phyloP scores from a whole-genome alignment of 1,284 basidiomycete genomes.

The Trametes versicolor region DNA sequence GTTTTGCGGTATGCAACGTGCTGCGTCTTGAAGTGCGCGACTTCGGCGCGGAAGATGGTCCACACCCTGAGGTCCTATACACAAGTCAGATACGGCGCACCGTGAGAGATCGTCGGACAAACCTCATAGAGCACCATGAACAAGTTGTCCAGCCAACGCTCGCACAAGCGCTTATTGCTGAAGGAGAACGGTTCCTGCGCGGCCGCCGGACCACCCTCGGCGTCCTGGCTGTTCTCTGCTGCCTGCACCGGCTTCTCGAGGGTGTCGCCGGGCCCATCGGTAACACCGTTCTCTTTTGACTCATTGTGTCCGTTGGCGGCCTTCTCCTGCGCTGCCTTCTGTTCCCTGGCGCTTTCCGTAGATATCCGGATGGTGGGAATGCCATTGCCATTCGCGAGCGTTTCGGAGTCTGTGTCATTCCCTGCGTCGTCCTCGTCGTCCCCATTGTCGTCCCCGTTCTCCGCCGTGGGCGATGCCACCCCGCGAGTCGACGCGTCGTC shows the following conservation, averaged over 20 bases:
- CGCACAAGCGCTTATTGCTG: constrained; percentile 96
- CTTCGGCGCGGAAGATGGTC: constrained; percentile 99
- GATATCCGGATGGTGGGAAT: constrained; percentile 94
- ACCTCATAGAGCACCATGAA: constrained; percentile 99
- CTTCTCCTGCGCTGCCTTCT: constrained; percentile 39
- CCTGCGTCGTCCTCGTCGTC: constrained; percentile 13
- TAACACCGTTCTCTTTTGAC: constrained; percentile 40
- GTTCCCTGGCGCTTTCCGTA: constrained; percentile 69
- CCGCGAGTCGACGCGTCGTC: constrained; percentile 82
- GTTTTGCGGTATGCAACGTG: constrained; percentile 98
- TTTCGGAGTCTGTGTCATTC: constrained; percentile 40
- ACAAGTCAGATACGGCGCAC: constrained; percentile 1
- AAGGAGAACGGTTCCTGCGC: constrained; percentile 84
- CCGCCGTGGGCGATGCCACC: constrained; percentile 49
- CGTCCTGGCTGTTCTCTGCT: constrained; percentile 54
- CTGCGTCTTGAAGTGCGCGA: constrained; percentile 99
- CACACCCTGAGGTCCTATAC: constrained; percentile 95
- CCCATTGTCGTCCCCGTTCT: constrained; percentile 25
- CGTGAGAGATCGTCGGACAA: constrained; percentile 27
- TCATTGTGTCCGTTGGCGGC: constrained; percentile 44
- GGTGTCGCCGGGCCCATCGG: constrained; percentile 40
- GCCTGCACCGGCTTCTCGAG: constrained; percentile 74
- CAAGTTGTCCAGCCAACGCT: constrained; percentile 97
- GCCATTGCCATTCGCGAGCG: constrained; percentile 42
- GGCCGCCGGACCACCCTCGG: constrained; percentile 48